A percentile compares a stretch with the other conserved stretches of the same genome.
Conservation (phyloP, 164 flowering plant genomes). For the Vitis labrusca region DNA sequence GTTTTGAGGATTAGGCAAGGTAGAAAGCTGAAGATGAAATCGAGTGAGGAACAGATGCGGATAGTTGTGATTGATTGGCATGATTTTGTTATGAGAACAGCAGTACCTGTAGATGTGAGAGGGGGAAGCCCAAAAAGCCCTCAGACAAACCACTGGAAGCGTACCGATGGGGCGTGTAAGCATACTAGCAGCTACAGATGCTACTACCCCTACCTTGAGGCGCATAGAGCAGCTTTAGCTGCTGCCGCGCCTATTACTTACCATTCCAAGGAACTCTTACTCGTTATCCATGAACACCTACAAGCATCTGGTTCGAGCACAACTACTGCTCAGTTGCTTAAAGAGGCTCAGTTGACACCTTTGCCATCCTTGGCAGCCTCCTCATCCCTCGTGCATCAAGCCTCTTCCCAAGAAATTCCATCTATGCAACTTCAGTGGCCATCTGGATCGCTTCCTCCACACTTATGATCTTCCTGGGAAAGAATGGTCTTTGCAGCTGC, state of each 20-base stretch:
- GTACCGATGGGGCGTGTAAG: constrained; percentile 69
- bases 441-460: constrained; percentile 25
- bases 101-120: too few relatives aligned
- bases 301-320: constrained; percentile 76
- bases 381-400: constrained; percentile 59
- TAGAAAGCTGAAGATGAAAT: too few relatives aligned
- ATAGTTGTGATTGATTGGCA: too few relatives aligned
- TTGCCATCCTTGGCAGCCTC: constrained; percentile 70
- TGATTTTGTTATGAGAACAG: too few relatives aligned
- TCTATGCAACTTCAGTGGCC: constrained; percentile 79
- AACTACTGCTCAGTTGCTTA: constrained; percentile 68
- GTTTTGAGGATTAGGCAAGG: too few relatives aligned
- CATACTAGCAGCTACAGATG: constrained; percentile 94
- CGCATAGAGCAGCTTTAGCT: constrained; percentile 98
- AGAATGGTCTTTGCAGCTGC: too few relatives aligned
- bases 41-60: too few relatives aligned
- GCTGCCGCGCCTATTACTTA: constrained; percentile 97
- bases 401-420: constrained; percentile 54
- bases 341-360: constrained; percentile 87
- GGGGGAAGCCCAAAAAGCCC: too few relatives aligned
- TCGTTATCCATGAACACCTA: constrained; percentile 94
- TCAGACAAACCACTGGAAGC: too few relatives aligned
- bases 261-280: constrained; percentile 92
- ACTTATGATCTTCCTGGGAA: too few relatives aligned
- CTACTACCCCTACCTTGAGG: constrained; percentile 93